A percentile compares a stretch with the other conserved stretches of the same genome.
These are phyloP conservation scores for Neurospora tetrasperma DNA, from an alignment of 495 filamentous ascomycete species.

Conservation along the genomic window DNA sequence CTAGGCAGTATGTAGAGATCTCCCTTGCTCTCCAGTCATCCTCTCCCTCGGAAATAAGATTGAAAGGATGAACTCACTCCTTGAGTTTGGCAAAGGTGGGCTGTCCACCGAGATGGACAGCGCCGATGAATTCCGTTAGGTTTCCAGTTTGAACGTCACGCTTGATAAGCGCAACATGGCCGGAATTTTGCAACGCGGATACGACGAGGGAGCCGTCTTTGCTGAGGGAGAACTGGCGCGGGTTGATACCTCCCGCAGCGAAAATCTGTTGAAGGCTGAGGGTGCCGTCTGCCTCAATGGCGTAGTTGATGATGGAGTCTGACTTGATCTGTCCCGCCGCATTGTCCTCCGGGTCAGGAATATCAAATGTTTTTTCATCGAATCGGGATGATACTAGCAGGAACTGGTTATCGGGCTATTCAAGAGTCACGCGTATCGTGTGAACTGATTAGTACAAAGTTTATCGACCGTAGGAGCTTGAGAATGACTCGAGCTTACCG, in stretches of 20 bases:
- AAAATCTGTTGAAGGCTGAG: slow-evolving; percentile 41
- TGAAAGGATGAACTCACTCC: slow-evolving; percentile 23
- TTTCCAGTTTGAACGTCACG: slow-evolving; percentile 46
- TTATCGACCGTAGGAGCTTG: not conserved
- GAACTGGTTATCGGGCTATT: slow-evolving; percentile 47
- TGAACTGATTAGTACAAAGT: not conserved
- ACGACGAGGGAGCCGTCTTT: slow-evolving; percentile 49
- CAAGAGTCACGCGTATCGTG: not conserved
- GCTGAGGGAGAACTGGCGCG: slow-evolving; percentile 59
- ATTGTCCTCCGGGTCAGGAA: slow-evolving; percentile 32
- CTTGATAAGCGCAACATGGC: slow-evolving; percentile 49
- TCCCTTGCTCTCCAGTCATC: not conserved
- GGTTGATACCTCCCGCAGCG: slow-evolving; percentile 48
- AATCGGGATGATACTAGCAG: slow-evolving; percentile 54
- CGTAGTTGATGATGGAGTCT: slow-evolving; percentile 36
- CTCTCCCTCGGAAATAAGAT: too few relatives aligned
- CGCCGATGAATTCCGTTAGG: slow-evolving; percentile 41
- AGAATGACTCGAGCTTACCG: slow-evolving; percentile 32
- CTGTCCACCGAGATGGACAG: slow-evolving; percentile 37
- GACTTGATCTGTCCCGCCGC: slow-evolving; percentile 36
- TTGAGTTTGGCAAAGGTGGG: slow-evolving; percentile 54
- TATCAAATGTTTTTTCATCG: slow-evolving; percentile 37
- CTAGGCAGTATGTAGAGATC: not conserved
- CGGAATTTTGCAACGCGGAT: slow-evolving; percentile 50
- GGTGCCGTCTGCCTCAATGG: slow-evolving; percentile 35